phyloP scores from a whole-genome alignment of 1,284 basidiomycete genomes.

The Heterobasidion annosum region DNA sequence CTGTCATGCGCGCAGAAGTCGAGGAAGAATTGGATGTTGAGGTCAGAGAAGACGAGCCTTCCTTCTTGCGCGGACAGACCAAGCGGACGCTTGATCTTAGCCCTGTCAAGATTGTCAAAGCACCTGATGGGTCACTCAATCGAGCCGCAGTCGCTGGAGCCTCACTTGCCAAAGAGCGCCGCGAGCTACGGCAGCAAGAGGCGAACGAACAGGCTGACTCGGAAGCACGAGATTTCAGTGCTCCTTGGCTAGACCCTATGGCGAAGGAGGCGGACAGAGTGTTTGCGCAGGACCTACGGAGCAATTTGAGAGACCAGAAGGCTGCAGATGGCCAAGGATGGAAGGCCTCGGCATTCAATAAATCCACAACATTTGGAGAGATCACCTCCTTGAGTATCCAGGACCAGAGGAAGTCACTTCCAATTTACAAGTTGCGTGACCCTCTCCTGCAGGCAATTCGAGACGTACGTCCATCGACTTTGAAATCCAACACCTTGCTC shows the following conservation, averaged over 20 bases:
- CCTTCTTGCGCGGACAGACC: conserved; percentile 95
- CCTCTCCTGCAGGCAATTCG: conserved; percentile 86
- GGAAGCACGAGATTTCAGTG: conserved; percentile 86
- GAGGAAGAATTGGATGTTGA: conserved; percentile 98
- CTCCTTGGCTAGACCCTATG: conserved; percentile 98
- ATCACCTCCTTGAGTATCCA: conserved; percentile 88
- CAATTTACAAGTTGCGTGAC: conserved; percentile 95
- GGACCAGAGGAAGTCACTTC: conserved; percentile 86
- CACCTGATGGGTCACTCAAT: conserved; percentile 91
- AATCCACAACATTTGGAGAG: conserved; percentile 93
- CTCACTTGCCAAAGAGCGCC: conserved; percentile 88
- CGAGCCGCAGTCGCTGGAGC: conserved; percentile 92
- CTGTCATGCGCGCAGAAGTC: conserved; percentile 74
- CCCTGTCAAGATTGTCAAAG: conserved; percentile 95
- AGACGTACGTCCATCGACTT: conserved; percentile 48
- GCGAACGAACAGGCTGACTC: conserved; percentile 92
- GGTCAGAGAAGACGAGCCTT: conserved; percentile 92
- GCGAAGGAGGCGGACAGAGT: conserved; percentile 78
- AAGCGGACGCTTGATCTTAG: conserved; percentile 92
- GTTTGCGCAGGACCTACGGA: conserved; percentile 92
- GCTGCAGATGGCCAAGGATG: conserved; percentile 81
- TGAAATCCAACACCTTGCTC: conserved; percentile 9
- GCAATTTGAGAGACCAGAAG: conserved; percentile 76
- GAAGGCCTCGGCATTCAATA: conserved; percentile 93
- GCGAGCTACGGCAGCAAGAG: conserved; percentile 92